Evolutionary conservation across 306 rosid genomes (phyloP).

Genomic region (Casuarina glauca): DNA sequence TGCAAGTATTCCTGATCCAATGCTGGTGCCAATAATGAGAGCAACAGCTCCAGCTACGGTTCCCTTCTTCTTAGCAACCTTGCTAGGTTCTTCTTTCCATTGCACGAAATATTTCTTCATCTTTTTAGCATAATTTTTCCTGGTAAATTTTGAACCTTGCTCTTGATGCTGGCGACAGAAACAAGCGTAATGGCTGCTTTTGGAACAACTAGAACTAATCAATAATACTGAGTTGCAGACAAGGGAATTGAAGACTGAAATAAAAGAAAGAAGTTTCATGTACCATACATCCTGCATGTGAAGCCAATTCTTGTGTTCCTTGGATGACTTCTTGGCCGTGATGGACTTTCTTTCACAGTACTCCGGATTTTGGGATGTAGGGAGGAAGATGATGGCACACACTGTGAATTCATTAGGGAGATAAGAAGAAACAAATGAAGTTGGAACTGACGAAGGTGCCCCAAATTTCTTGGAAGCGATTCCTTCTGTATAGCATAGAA

Average conservation of each 20-base stretch:
- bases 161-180: constrained; percentile 29
- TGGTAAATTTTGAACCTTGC: constrained; percentile 9
- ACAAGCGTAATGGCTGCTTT: constrained; percentile 18
- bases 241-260: not conserved
- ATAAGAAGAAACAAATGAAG: constrained; percentile 19
- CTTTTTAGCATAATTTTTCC: constrained; percentile 24
- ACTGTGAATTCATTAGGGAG: constrained; percentile 41
- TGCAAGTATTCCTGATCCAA: constrained; percentile 72
- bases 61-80: constrained; percentile 39
- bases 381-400: constrained; percentile 31
- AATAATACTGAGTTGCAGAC: not conserved
- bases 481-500: not conserved
- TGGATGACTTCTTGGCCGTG: constrained; percentile 22
- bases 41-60: constrained; percentile 66
- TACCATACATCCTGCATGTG: constrained; percentile 49
- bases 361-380: constrained; percentile 22
- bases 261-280: constrained; percentile 8
- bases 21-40: constrained; percentile 62
- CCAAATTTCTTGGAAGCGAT: constrained; percentile 49
- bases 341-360: constrained; percentile 18
- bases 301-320: constrained; percentile 23
- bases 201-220: constrained; percentile 10
- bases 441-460: constrained; percentile 2
- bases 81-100: constrained; percentile 16
- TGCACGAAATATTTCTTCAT: constrained; percentile 18